Base-by-base conservation (phyloP, 1,284 basidiomycete species). In the Fomes fomentarius region DNA sequence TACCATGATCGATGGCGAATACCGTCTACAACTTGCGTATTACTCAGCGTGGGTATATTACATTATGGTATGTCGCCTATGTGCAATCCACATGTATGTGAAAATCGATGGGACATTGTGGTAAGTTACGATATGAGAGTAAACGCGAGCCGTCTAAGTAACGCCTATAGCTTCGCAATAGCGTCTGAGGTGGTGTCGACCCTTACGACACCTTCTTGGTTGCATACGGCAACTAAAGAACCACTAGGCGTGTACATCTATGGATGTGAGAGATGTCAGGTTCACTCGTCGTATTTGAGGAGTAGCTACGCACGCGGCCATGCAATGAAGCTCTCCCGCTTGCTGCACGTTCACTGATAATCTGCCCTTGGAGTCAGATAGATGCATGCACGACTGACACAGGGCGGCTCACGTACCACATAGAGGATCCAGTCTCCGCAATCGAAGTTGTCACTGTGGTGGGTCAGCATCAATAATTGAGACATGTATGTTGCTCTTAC, bases 171-270 rank as follows among this genome's bases (percentile, higher is more conserved):
- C 54, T 62, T 62, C 31, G 54, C 31, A 21, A 28, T 9, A 6
- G 30, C 28, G 17, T 37, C 21, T 15, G 42, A 24, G 17, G 8
- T 55, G 44, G 33, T 73, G 57, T 82, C 76, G 17, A 85, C 83
- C 31, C 89, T 80, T 14, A 89, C 73, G 2, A 90, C 90, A 3
- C 94, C 93, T 75, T 96, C 94, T 69, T 96, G 94, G 19, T 84
- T 82, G 30, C 85, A 87, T 9, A 90, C 82, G 11, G 93, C 94
- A 15, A 94, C 77, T 19, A 96, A 75, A 10, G 71, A 80, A 4
- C 94, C 93, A 21, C 76, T 72, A 31, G 79, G 79, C 6, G 89
- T 85, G 68, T 92, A 95, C 63, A 95, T 73, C 90, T 92, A 52
- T n/a, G 37, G 35, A 30, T 30, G 28, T 30, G 28, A 12, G 12